These are phyloP conservation scores for Globisporangium polare DNA, from an alignment of 352 stramenopile genomes.

Conservation along the genomic window DNA sequence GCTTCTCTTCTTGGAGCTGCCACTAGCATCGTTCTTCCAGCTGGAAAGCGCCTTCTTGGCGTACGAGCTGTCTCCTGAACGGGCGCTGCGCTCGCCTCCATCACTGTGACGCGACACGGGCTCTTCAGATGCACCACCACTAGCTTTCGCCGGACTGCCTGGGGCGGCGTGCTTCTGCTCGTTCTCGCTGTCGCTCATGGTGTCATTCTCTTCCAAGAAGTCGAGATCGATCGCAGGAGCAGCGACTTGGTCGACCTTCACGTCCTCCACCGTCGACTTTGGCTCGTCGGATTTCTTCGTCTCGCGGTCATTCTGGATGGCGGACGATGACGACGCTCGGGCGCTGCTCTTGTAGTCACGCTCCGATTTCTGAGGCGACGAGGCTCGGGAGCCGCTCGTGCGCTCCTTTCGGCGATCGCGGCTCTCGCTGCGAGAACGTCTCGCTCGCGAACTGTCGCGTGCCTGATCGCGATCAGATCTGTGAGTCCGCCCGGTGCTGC, in stretches of 20 bases:
- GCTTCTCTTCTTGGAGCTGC: constrained; percentile 9
- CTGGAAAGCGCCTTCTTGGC: constrained; percentile 5
- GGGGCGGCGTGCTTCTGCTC: constrained; percentile 12
- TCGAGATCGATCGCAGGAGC: constrained; percentile 83
- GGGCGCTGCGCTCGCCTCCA: background rate
- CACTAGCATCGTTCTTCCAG: constrained; percentile 4
- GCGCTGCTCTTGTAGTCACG: constrained; percentile 4
- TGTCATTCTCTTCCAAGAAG: constrained; percentile 63
- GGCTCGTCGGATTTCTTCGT: constrained; percentile 11
- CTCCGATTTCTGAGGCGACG: constrained; percentile 8
- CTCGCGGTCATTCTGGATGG: constrained; percentile 14
- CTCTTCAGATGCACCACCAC: background rate
- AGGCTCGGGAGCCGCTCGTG: constrained; percentile 11
- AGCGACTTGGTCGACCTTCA: constrained; percentile 73
- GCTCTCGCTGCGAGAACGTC: constrained; percentile 47
- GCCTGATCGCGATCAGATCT: constrained; percentile 35
- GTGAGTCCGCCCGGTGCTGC: constrained; percentile 39
- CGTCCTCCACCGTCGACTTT: constrained; percentile 49
- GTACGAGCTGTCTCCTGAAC: constrained; percentile 1
- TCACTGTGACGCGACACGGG: background rate
- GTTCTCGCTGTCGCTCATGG: constrained; percentile 39
- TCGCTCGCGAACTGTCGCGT: constrained; percentile 23
- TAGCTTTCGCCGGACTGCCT: constrained; percentile 2
- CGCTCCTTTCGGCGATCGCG: constrained; percentile 22
- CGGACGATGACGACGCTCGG: background rate